Conservation (phyloP, 148 eudicot species). For the Silene conica region DNA sequence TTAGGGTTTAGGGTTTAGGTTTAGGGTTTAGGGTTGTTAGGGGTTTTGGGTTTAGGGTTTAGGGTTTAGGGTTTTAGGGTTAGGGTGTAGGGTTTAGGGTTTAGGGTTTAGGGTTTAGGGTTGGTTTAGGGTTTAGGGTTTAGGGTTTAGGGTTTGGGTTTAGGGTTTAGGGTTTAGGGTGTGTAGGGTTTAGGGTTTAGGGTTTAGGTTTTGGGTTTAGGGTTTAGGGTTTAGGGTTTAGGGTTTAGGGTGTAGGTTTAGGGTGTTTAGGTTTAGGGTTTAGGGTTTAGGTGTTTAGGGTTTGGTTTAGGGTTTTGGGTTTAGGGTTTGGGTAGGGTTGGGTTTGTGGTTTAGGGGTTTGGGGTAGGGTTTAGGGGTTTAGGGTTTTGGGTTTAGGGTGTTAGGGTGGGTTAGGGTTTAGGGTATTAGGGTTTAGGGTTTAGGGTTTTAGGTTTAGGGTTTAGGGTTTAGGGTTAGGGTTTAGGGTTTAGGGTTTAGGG, state of each 20-base stretch:
- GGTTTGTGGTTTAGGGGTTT: background rate
- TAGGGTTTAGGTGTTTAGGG: conserved; percentile 8
- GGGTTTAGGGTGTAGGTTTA: background rate
- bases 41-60: conserved; percentile 8
- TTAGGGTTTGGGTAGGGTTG: background rate
- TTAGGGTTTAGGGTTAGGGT: conserved; percentile 23
- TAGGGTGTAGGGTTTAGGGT: too few relatives aligned
- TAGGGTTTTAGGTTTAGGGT: conserved; percentile 26
- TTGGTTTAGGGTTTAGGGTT: conserved; percentile 1
- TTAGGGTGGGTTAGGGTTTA: conserved; percentile 7
- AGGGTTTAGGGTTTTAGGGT: conserved; percentile 7
- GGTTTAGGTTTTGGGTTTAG: background rate
- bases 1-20: conserved; percentile 8
- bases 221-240: background rate
- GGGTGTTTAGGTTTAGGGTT: conserved; percentile 2
- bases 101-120: conserved; percentile 14
- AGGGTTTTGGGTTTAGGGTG: background rate
- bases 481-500: conserved; percentile 25
- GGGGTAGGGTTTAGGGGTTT: too few relatives aligned
- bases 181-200: too few relatives aligned
- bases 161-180: too few relatives aligned
- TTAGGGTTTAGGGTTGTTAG: background rate
- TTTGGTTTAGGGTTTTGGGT: too few relatives aligned
- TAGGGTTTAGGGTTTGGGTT: background rate
- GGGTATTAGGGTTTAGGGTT: conserved; percentile 7